phyloP scores from a whole-genome alignment of 2,329 filamentous ascomycete species.

The Corniculantispora saksenae region DNA sequence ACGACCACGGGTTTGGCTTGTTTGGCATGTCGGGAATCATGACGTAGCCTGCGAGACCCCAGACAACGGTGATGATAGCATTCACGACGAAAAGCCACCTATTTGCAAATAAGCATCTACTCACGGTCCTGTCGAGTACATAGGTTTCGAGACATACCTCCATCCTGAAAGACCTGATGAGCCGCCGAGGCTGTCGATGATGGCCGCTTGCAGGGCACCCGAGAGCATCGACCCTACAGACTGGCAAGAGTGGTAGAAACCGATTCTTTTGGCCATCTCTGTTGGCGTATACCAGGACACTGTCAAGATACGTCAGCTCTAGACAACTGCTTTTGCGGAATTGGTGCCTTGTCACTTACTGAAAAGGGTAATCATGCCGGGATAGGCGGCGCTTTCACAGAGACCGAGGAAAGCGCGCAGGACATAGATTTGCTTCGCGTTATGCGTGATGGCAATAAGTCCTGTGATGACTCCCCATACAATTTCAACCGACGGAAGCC shows the following conservation, averaged over 20 bases:
- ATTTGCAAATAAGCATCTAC: neutral
- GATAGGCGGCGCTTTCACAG: constrained; percentile 37
- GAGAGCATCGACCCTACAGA: constrained; percentile 44
- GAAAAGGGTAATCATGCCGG: constrained; percentile 38
- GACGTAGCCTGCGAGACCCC: constrained; percentile 35
- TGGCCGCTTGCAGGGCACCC: constrained; percentile 44
- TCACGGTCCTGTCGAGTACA: no score
- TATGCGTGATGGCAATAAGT: constrained; percentile 35
- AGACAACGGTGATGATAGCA: constrained; percentile 37
- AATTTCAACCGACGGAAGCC: constrained; percentile 39
- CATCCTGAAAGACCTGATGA: constrained; percentile 40
- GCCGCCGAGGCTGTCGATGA: constrained; percentile 41
- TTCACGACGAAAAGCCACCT: constrained; percentile 49
- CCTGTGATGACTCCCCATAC: constrained; percentile 31
- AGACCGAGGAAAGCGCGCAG: constrained; percentile 44
- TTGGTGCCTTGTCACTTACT: no score
- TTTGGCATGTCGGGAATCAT: constrained; percentile 38
- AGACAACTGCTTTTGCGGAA: no score
- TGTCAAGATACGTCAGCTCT: neutral
- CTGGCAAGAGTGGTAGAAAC: constrained; percentile 44
- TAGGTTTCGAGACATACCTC: constrained; percentile 34
- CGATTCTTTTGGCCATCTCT: constrained; percentile 43
- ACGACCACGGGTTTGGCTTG: constrained; percentile 28
- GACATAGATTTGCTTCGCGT: constrained; percentile 36
- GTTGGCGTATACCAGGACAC: constrained; percentile 43